These are phyloP conservation scores for Daldinia loculata DNA, from an alignment of 495 filamentous ascomycete genomes.

Conservation along the genomic window DNA sequence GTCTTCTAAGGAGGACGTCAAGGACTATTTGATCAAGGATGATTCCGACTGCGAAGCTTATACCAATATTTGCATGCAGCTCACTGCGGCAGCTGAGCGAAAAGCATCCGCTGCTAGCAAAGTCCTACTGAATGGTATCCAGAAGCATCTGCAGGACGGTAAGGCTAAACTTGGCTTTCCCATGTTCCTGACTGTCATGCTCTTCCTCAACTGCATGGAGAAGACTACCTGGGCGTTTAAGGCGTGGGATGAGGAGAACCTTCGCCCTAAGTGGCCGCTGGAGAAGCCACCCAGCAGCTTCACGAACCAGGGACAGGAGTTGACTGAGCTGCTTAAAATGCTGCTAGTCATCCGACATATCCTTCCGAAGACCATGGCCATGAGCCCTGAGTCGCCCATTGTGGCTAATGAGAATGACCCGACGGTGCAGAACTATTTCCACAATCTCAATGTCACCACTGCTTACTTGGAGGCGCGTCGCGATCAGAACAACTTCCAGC, in stretches of 20 bases:
- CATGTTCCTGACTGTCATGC: slow-evolving; percentile 76
- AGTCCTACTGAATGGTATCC: slow-evolving; percentile 76
- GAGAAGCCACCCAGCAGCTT: slow-evolving; percentile 71
- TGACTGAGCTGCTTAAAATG: slow-evolving; percentile 77
- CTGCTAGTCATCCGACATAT: slow-evolving; percentile 76
- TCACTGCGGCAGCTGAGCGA: slow-evolving; percentile 77
- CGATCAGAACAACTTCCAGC: slow-evolving; percentile 64
- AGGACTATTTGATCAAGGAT: slow-evolving; percentile 50
- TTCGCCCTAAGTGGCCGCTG: slow-evolving; percentile 72
- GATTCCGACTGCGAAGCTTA: slow-evolving; percentile 56
- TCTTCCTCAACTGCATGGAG: slow-evolving; percentile 82
- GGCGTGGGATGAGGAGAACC: slow-evolving; percentile 70
- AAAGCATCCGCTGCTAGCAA: slow-evolving; percentile 72
- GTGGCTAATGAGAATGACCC: slow-evolving; percentile 63
- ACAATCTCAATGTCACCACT: slow-evolving; percentile 64
- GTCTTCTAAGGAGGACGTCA: slow-evolving; percentile 40
- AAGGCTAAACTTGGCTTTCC: slow-evolving; percentile 73
- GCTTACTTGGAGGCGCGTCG: slow-evolving; percentile 51
- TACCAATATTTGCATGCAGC: slow-evolving; percentile 69
- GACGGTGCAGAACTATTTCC: slow-evolving; percentile 66
- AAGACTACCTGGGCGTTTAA: slow-evolving; percentile 85
- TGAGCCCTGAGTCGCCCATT: slow-evolving; percentile 63
- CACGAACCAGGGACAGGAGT: slow-evolving; percentile 73
- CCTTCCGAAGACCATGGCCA: slow-evolving; percentile 66
- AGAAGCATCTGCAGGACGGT: slow-evolving; percentile 76